Evolutionary conservation across 2,329 filamentous ascomycete genomes (phyloP).

Genomic region (Exophiala viscosa): DNA sequence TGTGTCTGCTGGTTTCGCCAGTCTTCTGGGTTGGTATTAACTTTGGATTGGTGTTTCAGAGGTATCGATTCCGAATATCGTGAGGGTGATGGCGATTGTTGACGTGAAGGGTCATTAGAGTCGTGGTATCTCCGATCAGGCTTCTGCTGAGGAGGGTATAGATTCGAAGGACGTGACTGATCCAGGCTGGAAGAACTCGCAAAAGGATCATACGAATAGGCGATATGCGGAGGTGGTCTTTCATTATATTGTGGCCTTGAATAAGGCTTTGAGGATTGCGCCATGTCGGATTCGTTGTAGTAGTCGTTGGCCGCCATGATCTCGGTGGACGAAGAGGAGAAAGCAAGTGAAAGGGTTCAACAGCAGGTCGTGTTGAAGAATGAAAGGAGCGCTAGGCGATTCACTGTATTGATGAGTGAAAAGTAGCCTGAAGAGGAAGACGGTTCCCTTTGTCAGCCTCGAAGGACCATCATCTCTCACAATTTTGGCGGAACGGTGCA

Average conservation of each 20-base stretch:
- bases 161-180: slow-evolving; percentile 12
- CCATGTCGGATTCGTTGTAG: slow-evolving; percentile 47
- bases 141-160: slow-evolving; percentile 6
- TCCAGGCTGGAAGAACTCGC: slow-evolving; percentile 31
- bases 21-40: slow-evolving; percentile 19
- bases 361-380: background rate
- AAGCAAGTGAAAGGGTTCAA: slow-evolving; percentile 5
- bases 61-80: slow-evolving; percentile 21
- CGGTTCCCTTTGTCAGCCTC: background rate
- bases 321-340: slow-evolving; percentile 11
- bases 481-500: background rate
- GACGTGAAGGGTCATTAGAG: slow-evolving; percentile 10
- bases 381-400: background rate
- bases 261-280: slow-evolving; percentile 8
- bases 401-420: background rate
- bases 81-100: background rate
- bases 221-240: slow-evolving; percentile 9
- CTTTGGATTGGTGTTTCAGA: slow-evolving; percentile 16
- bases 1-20: slow-evolving; percentile 37
- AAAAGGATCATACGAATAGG: slow-evolving; percentile 13
- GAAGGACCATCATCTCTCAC: background rate
- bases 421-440: background rate
- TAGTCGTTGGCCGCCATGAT: slow-evolving; percentile 65
- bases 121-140: slow-evolving; percentile 12
- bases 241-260: slow-evolving; percentile 11